Base-by-base conservation (phyloP, 1,139 yeast genomes). In the Kurtzmaniella quercitrusa region DNA sequence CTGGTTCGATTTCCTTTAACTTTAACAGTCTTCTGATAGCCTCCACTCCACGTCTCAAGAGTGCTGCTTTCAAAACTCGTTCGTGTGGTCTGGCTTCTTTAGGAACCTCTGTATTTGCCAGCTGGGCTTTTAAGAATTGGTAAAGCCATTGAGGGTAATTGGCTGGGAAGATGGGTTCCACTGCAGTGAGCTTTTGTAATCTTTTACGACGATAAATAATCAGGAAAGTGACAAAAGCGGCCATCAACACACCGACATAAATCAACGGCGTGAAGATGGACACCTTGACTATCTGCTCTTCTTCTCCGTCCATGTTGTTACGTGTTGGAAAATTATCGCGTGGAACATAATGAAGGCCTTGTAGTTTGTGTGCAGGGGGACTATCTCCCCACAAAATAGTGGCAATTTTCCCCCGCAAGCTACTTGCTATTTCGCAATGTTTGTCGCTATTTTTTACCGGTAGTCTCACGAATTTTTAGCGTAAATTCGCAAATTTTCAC, bases 201-300 rank as follows among this genome's bases (percentile, higher is more conserved):
- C 80, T 77, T 50, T 78, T 76, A 51, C 76, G 71, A 56, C 94
- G 76, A 62, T 89, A 88, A 42, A 76, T 70, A 35, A 82, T 71
- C 22, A 95, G 82, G 60, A 93, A 91, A n/a, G 82, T 65, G 36
- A 81, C 68, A 47, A 91, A 74, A n/a, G 93, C 78, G 3, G 88
- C 59, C 39, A 89, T 60, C 48, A 93, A 66, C 22, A 89, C 78
- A 5, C 77, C 82, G 45, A 88, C 83, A 59, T 93, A 93, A 38
- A 87, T 68, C 46, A 93, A 61, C 22, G 98, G 98, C 14, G 96
- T 88, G 59, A 78, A 80, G 33, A 91, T 79, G n/a, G 96, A 87
- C 49, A 89, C 78, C 51, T 72, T 70, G 44, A 71, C 58, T 45
- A 52, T 60, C 36, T 59, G 59, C 38, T 54, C 59, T 47, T 59